Percentiles rank a stretch among this genome's conserved stretches.
Conservation (phyloP, 164 flowering plant species). For the Brasenia schreberi region DNA sequence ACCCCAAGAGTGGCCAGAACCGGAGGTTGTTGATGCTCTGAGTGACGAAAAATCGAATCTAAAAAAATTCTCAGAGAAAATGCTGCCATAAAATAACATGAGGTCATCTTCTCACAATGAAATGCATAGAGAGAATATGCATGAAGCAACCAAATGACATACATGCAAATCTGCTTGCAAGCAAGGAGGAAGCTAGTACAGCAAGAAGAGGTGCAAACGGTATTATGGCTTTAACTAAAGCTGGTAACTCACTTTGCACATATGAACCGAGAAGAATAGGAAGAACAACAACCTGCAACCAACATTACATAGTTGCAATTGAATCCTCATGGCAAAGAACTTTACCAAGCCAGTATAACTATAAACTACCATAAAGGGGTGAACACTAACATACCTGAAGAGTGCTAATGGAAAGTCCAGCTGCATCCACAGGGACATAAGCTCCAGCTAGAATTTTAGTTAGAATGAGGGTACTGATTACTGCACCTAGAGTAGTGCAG, state of each 20-base stretch:
- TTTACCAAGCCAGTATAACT: background rate
- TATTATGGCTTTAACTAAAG: conserved; percentile 29
- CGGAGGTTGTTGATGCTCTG: conserved; percentile 25
- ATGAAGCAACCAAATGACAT: background rate
- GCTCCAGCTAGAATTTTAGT: conserved; percentile 65
- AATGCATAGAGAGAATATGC: background rate
- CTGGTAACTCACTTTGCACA: conserved; percentile 50
- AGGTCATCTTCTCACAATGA: background rate
- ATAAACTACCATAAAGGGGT: too few relatives aligned
- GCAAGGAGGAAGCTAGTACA: conserved; percentile 50
- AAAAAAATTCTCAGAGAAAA: conserved; percentile 67
- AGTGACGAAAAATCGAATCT: conserved; percentile 35
- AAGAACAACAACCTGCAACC: conserved; percentile 58
- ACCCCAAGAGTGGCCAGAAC: conserved; percentile 19
- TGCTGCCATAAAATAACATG: conserved; percentile 23
- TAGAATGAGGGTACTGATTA: conserved; percentile 58
- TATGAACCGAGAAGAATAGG: conserved; percentile 71
- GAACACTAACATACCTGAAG: conserved; percentile 34
- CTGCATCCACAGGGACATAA: conserved; percentile 66
- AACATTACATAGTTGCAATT: too few relatives aligned
- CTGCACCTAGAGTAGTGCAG: conserved; percentile 77
- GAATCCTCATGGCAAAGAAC: background rate
- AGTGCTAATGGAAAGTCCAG: conserved; percentile 60
- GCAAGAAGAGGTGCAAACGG: conserved; percentile 74
- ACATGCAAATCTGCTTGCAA: conserved; percentile 50